These are phyloP conservation scores for Canavalia gladiata DNA, from an alignment of 306 rosid genomes.

Conservation along the genomic window DNA sequence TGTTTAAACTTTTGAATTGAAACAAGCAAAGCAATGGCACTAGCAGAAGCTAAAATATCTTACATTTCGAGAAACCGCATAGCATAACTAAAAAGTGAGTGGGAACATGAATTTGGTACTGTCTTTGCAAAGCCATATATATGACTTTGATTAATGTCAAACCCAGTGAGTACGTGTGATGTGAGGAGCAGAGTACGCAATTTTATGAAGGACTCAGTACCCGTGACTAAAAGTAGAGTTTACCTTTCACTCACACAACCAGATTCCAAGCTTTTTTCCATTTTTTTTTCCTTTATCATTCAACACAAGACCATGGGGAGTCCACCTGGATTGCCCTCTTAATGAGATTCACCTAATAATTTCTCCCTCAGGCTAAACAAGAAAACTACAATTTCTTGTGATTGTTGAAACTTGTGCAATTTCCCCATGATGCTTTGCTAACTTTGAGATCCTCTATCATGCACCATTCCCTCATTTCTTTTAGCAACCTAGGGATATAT, in stretches of 20 bases:
- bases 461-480: not conserved
- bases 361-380: not conserved
- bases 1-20: constrained; percentile 45
- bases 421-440: not conserved
- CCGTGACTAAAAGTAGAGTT: constrained; percentile 45
- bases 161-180: constrained; percentile 3
- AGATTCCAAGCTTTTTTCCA: too few relatives aligned
- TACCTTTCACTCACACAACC: too few relatives aligned
- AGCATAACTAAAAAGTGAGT: not conserved
- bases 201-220: constrained; percentile 40
- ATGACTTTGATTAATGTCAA: constrained; percentile 39
- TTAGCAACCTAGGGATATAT: not conserved
- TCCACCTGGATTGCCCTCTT: too few relatives aligned
- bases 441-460: not conserved
- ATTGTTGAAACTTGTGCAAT: not conserved
- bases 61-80: not conserved
- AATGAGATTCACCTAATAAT: not conserved
- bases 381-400: not conserved
- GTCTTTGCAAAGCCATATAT: not conserved
- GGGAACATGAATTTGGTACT: constrained; percentile 14
- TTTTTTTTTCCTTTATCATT: not conserved
- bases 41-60: constrained; percentile 32
- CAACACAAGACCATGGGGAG: not conserved
- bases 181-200: constrained; percentile 32
- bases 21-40: constrained; percentile 1